phyloP scores from a whole-genome alignment of 352 stramenopile species.

The Halophytophthora polymorphica region DNA sequence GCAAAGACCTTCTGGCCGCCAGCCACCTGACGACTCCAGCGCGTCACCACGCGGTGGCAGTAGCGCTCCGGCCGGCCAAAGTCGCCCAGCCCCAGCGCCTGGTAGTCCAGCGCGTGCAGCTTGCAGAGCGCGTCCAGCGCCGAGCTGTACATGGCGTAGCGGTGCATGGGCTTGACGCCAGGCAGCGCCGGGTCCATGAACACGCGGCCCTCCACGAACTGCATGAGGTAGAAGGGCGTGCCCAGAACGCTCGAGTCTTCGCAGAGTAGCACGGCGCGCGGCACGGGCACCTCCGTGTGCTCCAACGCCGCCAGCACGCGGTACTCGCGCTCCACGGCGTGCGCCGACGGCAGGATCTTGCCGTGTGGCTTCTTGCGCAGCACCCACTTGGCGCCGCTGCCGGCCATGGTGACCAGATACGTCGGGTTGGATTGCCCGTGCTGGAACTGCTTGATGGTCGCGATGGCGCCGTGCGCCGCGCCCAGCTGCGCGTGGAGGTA shows the following conservation, averaged over 20 bases:
- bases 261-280: conserved; percentile 64
- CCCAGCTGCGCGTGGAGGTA: conserved; percentile 55
- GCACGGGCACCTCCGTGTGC: conserved; percentile 63
- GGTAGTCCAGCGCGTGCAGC: conserved; percentile 66
- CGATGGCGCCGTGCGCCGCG: conserved; percentile 46
- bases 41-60: conserved; percentile 63
- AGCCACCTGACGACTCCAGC: conserved; percentile 72
- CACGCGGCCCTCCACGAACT: conserved; percentile 71
- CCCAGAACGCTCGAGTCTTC: conserved; percentile 57
- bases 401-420: conserved; percentile 69
- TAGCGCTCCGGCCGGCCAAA: conserved; percentile 72
- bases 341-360: conserved; percentile 73
- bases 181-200: conserved; percentile 70
- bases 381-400: conserved; percentile 60
- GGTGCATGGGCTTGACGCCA: conserved; percentile 62
- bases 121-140: conserved; percentile 61
- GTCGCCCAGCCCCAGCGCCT: conserved; percentile 42
- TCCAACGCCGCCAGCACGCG: conserved; percentile 63
- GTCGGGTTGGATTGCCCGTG: conserved; percentile 89
- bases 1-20: conserved; percentile 42
- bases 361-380: conserved; percentile 84
- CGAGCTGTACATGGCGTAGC: conserved; percentile 81
- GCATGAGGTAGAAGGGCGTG: conserved; percentile 83
- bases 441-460: conserved; percentile 74
- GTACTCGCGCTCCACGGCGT: conserved; percentile 81